Conservation (phyloP, 192 early-diverging fungal species). For the Piromyces finnis region DNA sequence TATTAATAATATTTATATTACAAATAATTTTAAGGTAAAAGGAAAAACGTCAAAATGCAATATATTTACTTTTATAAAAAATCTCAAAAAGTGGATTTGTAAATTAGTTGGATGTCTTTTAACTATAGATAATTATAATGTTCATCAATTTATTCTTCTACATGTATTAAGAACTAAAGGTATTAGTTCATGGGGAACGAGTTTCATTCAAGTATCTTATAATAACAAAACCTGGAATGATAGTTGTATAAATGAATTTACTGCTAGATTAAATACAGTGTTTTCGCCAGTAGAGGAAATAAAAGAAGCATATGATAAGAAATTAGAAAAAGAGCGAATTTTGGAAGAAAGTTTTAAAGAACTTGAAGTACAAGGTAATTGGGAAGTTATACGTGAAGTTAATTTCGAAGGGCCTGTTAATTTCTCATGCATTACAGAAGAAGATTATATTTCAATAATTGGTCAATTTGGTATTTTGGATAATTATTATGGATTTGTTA, state of each 20-base stretch:
- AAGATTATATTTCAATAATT: neutral
- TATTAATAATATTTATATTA: neutral
- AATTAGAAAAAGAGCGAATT: neutral
- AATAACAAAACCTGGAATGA: neutral
- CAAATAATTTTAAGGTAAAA: neutral
- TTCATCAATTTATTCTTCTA: neutral
- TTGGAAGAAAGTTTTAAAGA: neutral
- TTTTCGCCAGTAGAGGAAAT: neutral
- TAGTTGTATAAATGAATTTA: neutral
- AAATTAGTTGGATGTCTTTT: neutral
- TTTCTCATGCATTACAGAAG: neutral
- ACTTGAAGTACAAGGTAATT: neutral
- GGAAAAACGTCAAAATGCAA: neutral
- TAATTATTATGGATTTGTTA: neutral
- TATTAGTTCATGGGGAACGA: neutral
- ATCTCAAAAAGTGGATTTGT: neutral
- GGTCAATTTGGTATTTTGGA: neutral
- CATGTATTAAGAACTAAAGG: neutral
- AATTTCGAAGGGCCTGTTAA: neutral
- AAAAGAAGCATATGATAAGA: neutral
- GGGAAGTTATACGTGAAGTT: neutral
- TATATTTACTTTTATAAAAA: neutral
- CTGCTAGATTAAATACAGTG: neutral
- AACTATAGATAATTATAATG: neutral
- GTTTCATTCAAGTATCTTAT: neutral